Conservation (phyloP, 179 eudicot genomes). For the Actinidia arguta region DNA sequence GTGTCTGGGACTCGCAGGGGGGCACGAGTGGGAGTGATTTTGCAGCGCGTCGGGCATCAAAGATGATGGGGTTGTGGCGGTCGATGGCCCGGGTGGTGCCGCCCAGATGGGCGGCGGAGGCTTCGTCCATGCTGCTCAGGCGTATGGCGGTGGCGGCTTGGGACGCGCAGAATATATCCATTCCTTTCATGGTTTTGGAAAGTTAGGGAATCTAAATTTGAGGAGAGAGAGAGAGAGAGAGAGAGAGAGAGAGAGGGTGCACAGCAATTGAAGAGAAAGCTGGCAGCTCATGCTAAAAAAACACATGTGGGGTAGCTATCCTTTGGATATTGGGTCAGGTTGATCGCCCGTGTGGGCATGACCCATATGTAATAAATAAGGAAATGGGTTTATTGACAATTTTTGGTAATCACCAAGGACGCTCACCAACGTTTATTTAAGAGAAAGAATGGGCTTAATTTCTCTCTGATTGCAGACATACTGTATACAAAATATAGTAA, state of each 20-base stretch:
- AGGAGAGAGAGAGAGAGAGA: conserved; percentile 7
- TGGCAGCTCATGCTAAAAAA: no score
- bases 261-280: conserved; percentile 11
- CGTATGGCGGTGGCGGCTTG: conserved; percentile 49
- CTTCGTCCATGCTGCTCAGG: conserved; percentile 45
- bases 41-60: conserved; percentile 52
- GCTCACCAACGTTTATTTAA: no score
- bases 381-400: no score
- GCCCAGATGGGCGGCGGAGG: conserved; percentile 25
- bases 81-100: conserved; percentile 70
- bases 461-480: no score
- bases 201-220: conserved; percentile 26
- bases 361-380: no score
- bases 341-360: no score
- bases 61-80: conserved; percentile 81
- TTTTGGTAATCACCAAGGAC: no score
- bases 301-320: no score
- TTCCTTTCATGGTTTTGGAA: conserved; percentile 19
- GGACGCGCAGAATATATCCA: conserved; percentile 59
- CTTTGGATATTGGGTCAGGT: no score
- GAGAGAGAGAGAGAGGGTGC: conserved; percentile 2
- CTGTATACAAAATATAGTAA: no score
- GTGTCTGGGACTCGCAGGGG: conserved; percentile 34
- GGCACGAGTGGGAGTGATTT: conserved; percentile 7
- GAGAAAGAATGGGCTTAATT: no score